Evolutionary conservation across 768 basidiomycete genomes (phyloP).

Genomic region (Boletales sp.): DNA sequence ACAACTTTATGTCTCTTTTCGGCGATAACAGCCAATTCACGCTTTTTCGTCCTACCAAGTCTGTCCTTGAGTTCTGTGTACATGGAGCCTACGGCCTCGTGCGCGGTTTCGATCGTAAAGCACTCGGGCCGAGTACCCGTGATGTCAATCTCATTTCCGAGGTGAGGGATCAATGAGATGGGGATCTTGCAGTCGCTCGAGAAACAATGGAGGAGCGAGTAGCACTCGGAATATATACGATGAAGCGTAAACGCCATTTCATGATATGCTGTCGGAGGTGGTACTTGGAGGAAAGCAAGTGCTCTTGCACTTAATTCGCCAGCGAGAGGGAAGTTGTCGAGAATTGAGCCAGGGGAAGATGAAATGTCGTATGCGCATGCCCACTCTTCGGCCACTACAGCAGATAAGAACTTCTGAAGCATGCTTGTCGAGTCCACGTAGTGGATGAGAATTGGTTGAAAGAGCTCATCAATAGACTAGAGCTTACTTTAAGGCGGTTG

Average conservation of each 20-base stretch:
- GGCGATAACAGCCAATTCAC: slow-evolving; percentile 63
- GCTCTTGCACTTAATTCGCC: slow-evolving; percentile 66
- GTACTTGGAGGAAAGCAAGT: slow-evolving; percentile 68
- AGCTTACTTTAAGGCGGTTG: neutral
- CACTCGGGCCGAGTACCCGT: slow-evolving; percentile 57
- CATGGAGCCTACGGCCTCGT: slow-evolving; percentile 62
- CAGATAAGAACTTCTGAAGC: slow-evolving; percentile 85
- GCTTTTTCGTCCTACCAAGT: slow-evolving; percentile 75
- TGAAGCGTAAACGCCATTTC: slow-evolving; percentile 84
- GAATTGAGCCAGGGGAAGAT: slow-evolving; percentile 38
- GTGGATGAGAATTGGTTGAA: slow-evolving; percentile 71
- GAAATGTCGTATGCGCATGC: slow-evolving; percentile 52
- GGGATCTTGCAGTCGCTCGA: slow-evolving; percentile 84
- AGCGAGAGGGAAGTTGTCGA: slow-evolving; percentile 57
- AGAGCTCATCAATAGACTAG: slow-evolving; percentile 57
- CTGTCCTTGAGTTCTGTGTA: slow-evolving; percentile 74
- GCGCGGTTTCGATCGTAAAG: slow-evolving; percentile 80
- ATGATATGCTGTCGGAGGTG: slow-evolving; percentile 77
- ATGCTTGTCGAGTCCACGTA: slow-evolving; percentile 88
- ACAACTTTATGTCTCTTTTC: slow-evolving; percentile 73
- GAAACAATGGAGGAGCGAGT: slow-evolving; percentile 78
- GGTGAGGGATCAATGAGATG: slow-evolving; percentile 68
- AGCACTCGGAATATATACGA: slow-evolving; percentile 78
- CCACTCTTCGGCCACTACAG: slow-evolving; percentile 91
- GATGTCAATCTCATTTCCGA: slow-evolving; percentile 77